Evolutionary conservation across 2,329 filamentous ascomycete genomes (phyloP).

Genomic region (Aspergillus quadricinctus): DNA sequence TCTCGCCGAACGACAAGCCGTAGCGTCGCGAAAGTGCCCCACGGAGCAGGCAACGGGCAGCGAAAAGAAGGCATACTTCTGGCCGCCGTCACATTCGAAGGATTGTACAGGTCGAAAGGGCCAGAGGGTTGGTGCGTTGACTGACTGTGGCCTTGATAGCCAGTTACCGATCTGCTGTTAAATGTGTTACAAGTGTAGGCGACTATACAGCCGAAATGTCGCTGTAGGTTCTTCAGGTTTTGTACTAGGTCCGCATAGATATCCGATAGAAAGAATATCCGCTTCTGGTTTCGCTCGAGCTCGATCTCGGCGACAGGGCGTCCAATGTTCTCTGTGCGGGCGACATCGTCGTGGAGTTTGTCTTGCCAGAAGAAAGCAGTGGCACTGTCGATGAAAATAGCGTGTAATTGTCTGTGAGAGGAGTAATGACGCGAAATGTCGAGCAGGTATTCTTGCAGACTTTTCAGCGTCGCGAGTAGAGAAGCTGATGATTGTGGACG

Average conservation of each 20-base stretch:
- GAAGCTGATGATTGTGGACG: slow-evolving; percentile 49
- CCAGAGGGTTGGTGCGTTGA: slow-evolving; percentile 13
- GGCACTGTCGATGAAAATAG: slow-evolving; percentile 53
- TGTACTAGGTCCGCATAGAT: slow-evolving; percentile 27
- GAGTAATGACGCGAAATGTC: slow-evolving; percentile 42
- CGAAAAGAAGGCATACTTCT: slow-evolving; percentile 25
- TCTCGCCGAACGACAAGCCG: slow-evolving; percentile 36
- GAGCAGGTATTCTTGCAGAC: slow-evolving; percentile 50
- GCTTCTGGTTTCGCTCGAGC: slow-evolving; percentile 20
- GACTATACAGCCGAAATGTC: slow-evolving; percentile 35
- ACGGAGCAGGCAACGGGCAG: slow-evolving; percentile 34
- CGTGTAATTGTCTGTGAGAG: slow-evolving; percentile 42
- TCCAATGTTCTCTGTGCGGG: slow-evolving; percentile 36
- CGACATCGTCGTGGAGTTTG: slow-evolving; percentile 41
- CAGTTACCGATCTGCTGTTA: slow-evolving; percentile 9
- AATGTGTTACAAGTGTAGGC: slow-evolving; percentile 35
- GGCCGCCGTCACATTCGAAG: slow-evolving; percentile 6
- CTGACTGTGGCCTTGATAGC: background rate
- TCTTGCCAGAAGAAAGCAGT: slow-evolving; percentile 55
- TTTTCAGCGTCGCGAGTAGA: slow-evolving; percentile 47
- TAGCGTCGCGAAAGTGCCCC: slow-evolving; percentile 36
- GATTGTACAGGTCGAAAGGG: slow-evolving; percentile 15
- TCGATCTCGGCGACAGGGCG: slow-evolving; percentile 25
- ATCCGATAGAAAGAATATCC: slow-evolving; percentile 27
- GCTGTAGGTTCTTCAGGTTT: slow-evolving; percentile 33